Percentiles rank a stretch among this genome's conserved stretches.
Conservation (phyloP, 2,329 filamentous ascomycete species). For the Corniculantispora saksenae region DNA sequence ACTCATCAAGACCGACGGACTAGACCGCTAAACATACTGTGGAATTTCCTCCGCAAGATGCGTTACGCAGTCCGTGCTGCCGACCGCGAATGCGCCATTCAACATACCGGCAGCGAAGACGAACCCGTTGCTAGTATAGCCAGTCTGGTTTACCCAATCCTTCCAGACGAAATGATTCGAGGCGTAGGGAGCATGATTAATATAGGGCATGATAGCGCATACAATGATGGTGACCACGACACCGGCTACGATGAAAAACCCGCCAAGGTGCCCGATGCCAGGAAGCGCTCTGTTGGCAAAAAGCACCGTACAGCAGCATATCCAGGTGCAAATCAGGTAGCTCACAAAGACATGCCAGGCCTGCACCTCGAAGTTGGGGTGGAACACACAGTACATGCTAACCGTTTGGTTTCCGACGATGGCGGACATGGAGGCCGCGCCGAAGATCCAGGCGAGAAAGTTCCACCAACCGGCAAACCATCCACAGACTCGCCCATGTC, state of each 20-base stretch:
- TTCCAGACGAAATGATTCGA: not conserved
- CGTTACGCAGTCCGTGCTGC: slow-evolving; percentile 58
- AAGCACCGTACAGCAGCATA: slow-evolving; percentile 29
- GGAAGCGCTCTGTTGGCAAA: slow-evolving; percentile 49
- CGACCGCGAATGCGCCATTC: slow-evolving; percentile 63
- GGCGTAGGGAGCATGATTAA: not conserved
- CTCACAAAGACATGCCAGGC: slow-evolving; percentile 25
- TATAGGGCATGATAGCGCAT: slow-evolving; percentile 38
- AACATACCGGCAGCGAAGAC: slow-evolving; percentile 1
- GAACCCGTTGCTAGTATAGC: not conserved
- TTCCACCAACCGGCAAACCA: slow-evolving; percentile 57
- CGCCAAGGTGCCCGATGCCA: slow-evolving; percentile 43
- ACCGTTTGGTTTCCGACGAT: slow-evolving; percentile 22
- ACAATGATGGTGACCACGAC: slow-evolving; percentile 50
- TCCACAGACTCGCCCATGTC: slow-evolving; percentile 42
- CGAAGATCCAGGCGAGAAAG: slow-evolving; percentile 51
- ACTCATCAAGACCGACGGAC: not conserved
- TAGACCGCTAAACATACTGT: not conserved
- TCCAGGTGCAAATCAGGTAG: slow-evolving; percentile 24
- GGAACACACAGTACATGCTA: slow-evolving; percentile 24
- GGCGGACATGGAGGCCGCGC: slow-evolving; percentile 40
- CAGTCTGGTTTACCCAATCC: not conserved
- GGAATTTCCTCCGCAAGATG: slow-evolving; percentile 59
- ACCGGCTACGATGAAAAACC: slow-evolving; percentile 46
- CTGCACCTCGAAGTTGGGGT: slow-evolving; percentile 20